Evolutionary conservation across 1,284 basidiomycete genomes (phyloP), one percentile per base, ranked within the genome.

Genomic region (Tranzscheliella williamsii): DNA sequence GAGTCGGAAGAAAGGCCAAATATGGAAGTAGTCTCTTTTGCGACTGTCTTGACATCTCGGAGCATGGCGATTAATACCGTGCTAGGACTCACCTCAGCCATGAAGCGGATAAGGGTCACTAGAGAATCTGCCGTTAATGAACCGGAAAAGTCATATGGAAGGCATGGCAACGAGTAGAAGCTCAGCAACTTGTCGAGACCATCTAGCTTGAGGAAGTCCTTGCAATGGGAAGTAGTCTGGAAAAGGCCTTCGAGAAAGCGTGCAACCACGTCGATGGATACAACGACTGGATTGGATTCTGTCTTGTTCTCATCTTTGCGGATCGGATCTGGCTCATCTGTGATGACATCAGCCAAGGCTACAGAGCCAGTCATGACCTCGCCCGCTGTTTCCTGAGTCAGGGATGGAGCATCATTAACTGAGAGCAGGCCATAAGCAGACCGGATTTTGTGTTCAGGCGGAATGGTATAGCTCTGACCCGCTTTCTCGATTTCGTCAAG

Each of bases 121-220:
- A 96, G 83, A 1, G 90, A 88, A 71, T 88, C 90, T 41, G 86
- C 90, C 15, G 86, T 86, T 45, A 86, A 83, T 45, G 90, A 90
- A 55, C 85, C 86, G 5, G 87, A 86, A 75, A 91, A 95, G 76
- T 93, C 88, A 67, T 90, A 90, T 0, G 95, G 91, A 29, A 95
- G 81, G 71, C 89, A 94, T 5, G 92, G 89, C 23, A 94, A 81
- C 24, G 85, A 84, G 40, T 91, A 89, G 22, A 97, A 82, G 52
- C 83, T 83, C 40, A 91, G 86, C 20, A 98, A 80, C 45, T 84
- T 83, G 32, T 86, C 83, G 15, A 97, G 82, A 12, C 91, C 90
- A 50, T 89, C 87, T 3, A 84, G 83, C 41, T 84, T 83, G 60
- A 97, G 85, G 77, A 98, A 97, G 64, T 97, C 94, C 55, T 86